phyloP scores from a whole-genome alignment of 768 basidiomycete species.

The Candolleomyces aberdarensis region DNA sequence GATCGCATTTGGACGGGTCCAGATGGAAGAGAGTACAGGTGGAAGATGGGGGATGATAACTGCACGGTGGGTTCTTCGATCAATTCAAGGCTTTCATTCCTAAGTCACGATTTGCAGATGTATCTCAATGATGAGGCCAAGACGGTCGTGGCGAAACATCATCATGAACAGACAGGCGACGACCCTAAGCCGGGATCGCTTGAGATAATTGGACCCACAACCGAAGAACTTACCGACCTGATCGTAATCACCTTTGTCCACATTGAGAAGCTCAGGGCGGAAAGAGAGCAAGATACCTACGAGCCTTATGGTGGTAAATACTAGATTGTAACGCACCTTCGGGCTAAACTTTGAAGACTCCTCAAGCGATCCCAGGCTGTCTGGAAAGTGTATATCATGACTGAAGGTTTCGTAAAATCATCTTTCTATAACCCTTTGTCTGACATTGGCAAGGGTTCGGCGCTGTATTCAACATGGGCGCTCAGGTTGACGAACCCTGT shows the following conservation, averaged over 20 bases:
- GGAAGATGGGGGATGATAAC: constrained; percentile 8
- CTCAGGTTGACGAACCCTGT: too few relatives aligned
- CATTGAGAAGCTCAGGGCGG: background rate
- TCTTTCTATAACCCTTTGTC: too few relatives aligned
- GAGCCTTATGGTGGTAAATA: too few relatives aligned
- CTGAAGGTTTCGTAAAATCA: too few relatives aligned
- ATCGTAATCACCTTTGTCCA: background rate
- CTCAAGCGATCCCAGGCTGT: too few relatives aligned
- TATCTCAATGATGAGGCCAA: constrained; percentile 7
- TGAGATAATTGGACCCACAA: constrained; percentile 11
- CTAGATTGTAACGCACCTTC: too few relatives aligned
- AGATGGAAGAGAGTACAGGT: constrained; percentile 20
- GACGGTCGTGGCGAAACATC: constrained; percentile 14
- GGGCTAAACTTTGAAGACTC: too few relatives aligned
- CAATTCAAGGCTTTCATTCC: too few relatives aligned
- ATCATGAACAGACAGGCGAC: constrained; percentile 11
- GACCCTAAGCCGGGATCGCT: constrained; percentile 13
- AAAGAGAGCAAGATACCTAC: background rate
- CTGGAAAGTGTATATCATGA: too few relatives aligned
- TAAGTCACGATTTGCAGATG: constrained; percentile 1
- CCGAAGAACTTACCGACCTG: background rate
- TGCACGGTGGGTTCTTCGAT: constrained; percentile 8
- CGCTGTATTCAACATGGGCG: too few relatives aligned
- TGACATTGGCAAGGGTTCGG: too few relatives aligned
- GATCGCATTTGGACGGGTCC: constrained; percentile 19